phyloP scores from a whole-genome alignment of 1,139 yeast species.

The Hyphopichia fennica region DNA sequence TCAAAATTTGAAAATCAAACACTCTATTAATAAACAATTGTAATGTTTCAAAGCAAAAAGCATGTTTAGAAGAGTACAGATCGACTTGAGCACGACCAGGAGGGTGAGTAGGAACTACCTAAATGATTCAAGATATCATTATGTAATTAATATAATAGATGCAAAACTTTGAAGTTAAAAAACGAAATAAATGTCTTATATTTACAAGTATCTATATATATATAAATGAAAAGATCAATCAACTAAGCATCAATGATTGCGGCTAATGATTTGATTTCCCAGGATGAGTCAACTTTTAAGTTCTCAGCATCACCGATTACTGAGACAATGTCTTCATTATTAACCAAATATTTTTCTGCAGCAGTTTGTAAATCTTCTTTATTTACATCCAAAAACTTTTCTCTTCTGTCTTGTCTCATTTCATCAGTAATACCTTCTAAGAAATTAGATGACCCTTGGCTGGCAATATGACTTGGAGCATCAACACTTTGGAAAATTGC shows the following conservation, averaged over 20 bases:
- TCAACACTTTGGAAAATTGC: slow-evolving; percentile 89
- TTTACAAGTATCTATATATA: slow-evolving; percentile 67
- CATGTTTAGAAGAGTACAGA: too few species aligned
- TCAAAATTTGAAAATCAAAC: too few species aligned
- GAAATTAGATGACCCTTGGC: slow-evolving; percentile 71
- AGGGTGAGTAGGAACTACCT: too few species aligned
- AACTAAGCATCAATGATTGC: slow-evolving; percentile 56
- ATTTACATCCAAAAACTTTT: slow-evolving; percentile 63
- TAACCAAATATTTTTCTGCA: slow-evolving; percentile 57
- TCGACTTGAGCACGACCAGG: too few species aligned
- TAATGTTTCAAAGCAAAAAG: too few species aligned
- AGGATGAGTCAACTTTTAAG: slow-evolving; percentile 29
- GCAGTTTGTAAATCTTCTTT: slow-evolving; percentile 63
- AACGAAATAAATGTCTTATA: too few species aligned
- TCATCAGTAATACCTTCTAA: slow-evolving; percentile 74
- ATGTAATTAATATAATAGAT: too few species aligned
- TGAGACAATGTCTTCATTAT: slow-evolving; percentile 34
- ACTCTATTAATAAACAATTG: too few species aligned
- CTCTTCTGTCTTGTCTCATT: slow-evolving; percentile 79
- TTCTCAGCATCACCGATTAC: slow-evolving; percentile 53
- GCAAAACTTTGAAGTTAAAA: too few species aligned
- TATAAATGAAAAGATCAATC: slow-evolving; percentile 95
- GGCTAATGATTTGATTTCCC: slow-evolving; percentile 26
- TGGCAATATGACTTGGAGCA: slow-evolving; percentile 80
- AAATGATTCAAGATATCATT: too few species aligned